Base-by-base conservation (phyloP, 2,329 filamentous ascomycete genomes). In the Aspergillus uvarum region DNA sequence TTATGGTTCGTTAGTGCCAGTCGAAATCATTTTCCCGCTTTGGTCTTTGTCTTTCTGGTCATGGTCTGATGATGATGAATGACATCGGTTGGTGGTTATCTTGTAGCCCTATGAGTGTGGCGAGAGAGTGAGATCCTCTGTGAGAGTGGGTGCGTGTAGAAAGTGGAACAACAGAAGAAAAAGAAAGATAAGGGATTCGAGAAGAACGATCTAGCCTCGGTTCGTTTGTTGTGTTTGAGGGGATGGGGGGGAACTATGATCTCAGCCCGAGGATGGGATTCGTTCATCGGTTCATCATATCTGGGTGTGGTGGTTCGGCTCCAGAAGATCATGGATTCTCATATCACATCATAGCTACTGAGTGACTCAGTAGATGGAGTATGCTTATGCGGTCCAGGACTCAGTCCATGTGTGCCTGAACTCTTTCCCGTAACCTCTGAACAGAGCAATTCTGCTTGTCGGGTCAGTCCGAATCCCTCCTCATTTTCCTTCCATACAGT, bases 51-150 rank as follows among this genome's bases (percentile, higher is more conserved):
- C 31, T 5, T 12, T 32, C 4, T 32, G 7, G 35, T 32, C 52
- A 54, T 54, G 21, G 21, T 22, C 21, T 22, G 31, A 54, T 47
- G 26, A 44, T 54, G 52, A 54, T 54, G 52, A 47, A 54, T 54
- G 52, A 47, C 52, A 54, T 54, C n/a, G 52, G 22, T 22, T 3
- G 22, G 22, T 22, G 26, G 26, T 26, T 7, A 48, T 48, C 32
- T 38, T 10, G 21, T 51, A n/a, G 5, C 26, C 32, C 32, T 35
- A 35, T n/a, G 14, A 14, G 38, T 42, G 38, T 16, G 14, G 38
- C 14, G 38, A 42, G 35, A 42, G 6, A 42, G 14, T 7, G 26
- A 22, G 22, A 22, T 22, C 3, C 22, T 22, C 2, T 26, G 26
- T 26, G 26, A 26, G 7, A 26, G 26, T 26, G 26, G 22, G 22